These are phyloP conservation scores for Vararia minispora DNA, from an alignment of 768 basidiomycete genomes.

Conservation along the genomic window DNA sequence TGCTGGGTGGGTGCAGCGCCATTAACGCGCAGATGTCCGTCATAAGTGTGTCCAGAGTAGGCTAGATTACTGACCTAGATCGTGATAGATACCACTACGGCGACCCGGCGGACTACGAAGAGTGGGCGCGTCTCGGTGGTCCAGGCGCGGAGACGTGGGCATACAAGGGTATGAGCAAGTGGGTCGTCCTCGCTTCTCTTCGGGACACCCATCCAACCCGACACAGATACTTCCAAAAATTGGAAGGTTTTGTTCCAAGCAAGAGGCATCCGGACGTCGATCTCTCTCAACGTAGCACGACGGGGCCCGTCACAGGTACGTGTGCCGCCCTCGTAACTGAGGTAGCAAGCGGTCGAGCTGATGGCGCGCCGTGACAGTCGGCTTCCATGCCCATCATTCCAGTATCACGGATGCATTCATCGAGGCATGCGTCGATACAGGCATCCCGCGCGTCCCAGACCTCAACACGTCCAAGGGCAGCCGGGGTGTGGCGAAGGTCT, in stretches of 20 bases:
- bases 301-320: constrained; percentile 40
- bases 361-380: constrained; percentile 23
- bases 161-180: constrained; percentile 45
- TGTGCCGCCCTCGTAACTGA: not conserved
- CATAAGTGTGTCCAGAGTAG: constrained; percentile 9
- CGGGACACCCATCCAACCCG: not conserved
- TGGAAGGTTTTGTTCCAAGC: constrained; percentile 47
- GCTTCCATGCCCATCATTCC: constrained; percentile 41
- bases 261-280: constrained; percentile 40
- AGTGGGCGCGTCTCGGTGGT: constrained; percentile 41
- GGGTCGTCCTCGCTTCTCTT: constrained; percentile 3
- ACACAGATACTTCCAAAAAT: constrained; percentile 57
- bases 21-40: constrained; percentile 57
- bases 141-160: constrained; percentile 46
- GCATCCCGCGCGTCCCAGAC: constrained; percentile 42
- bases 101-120: constrained; percentile 57
- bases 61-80: not conserved
- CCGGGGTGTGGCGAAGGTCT: constrained; percentile 48
- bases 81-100: constrained; percentile 39
- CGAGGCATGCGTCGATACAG: constrained; percentile 36
- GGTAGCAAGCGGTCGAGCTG: constrained; percentile 2
- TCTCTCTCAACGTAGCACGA: constrained; percentile 29
- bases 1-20: constrained; percentile 66
- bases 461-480: constrained; percentile 48
- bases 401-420: constrained; percentile 39